Conservation (phyloP, 345 rosid genomes). For the Eucalyptus paniculata region DNA sequence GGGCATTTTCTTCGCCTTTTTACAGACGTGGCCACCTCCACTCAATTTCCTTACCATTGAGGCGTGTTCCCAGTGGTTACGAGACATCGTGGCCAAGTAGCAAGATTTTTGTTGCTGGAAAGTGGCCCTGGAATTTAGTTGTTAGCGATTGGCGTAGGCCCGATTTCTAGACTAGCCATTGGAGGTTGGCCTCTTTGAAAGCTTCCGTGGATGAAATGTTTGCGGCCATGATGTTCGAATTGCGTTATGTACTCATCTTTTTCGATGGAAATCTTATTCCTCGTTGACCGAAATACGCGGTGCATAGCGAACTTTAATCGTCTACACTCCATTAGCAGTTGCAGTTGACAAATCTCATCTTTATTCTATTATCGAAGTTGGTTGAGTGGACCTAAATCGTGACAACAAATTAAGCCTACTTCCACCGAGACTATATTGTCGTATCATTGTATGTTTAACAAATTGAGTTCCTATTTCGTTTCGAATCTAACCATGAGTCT, state of each 20-base stretch:
- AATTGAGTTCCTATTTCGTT: not conserved
- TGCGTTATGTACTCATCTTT: not conserved
- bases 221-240: not conserved
- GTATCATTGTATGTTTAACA: not conserved
- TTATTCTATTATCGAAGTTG: not conserved
- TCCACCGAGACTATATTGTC: not conserved
- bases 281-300: not conserved
- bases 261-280: not conserved
- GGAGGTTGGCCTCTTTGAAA: not conserved
- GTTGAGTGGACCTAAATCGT: not conserved
- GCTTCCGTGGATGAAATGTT: not conserved
- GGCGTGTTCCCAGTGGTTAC: not conserved
- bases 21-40: not conserved
- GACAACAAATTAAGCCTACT: not conserved
- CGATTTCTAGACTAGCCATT: not conserved
- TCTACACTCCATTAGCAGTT: not conserved
- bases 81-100: not conserved
- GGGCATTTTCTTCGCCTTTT: not conserved
- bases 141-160: not conserved
- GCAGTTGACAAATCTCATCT: not conserved
- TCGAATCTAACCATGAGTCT: not conserved
- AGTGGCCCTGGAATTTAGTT: not conserved
- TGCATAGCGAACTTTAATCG: not conserved
- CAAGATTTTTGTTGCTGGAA: not conserved
- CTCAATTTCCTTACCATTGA: not conserved